phyloP scores from a whole-genome alignment of 164 flowering plant species.

The Vitis rupestris region DNA sequence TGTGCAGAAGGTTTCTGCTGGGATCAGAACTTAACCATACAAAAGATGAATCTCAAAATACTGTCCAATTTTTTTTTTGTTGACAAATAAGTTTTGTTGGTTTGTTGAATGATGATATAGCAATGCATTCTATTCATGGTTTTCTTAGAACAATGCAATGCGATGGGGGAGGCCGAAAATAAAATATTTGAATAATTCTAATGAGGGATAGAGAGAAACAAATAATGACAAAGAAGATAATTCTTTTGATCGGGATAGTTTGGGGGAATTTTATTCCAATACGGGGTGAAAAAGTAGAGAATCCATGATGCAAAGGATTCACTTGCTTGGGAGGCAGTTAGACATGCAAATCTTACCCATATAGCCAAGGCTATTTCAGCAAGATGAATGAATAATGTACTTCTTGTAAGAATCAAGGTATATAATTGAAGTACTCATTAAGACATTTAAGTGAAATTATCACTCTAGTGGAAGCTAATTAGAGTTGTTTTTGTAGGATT shows the following conservation, averaged over 20 bases:
- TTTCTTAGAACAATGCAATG: too few species aligned
- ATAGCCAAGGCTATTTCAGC: constrained; percentile 56
- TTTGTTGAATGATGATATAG: too few species aligned
- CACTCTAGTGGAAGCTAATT: too few species aligned
- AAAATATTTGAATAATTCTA: background rate
- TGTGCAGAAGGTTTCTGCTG: too few species aligned
- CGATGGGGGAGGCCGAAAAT: background rate
- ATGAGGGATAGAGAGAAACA: background rate
- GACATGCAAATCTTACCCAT: constrained; percentile 47
- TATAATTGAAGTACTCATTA: constrained; percentile 11
- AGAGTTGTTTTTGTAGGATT: constrained; percentile 32
- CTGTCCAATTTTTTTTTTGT: too few species aligned
- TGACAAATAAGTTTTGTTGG: too few species aligned
- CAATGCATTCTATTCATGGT: too few species aligned
- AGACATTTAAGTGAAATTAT: too few species aligned
- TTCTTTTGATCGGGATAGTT: constrained; percentile 28
- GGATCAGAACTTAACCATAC: too few species aligned
- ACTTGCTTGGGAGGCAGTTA: constrained; percentile 71
- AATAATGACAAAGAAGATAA: constrained; percentile 3
- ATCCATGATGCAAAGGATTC: constrained; percentile 45
- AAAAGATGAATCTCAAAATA: too few species aligned
- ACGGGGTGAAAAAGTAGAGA: constrained; percentile 27
- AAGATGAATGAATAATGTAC: constrained; percentile 65
- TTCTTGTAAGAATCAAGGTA: constrained; percentile 72
- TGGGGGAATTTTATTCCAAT: constrained; percentile 9